phyloP scores from a whole-genome alignment of 441 rosid genomes.

The Erodium trifolium region DNA sequence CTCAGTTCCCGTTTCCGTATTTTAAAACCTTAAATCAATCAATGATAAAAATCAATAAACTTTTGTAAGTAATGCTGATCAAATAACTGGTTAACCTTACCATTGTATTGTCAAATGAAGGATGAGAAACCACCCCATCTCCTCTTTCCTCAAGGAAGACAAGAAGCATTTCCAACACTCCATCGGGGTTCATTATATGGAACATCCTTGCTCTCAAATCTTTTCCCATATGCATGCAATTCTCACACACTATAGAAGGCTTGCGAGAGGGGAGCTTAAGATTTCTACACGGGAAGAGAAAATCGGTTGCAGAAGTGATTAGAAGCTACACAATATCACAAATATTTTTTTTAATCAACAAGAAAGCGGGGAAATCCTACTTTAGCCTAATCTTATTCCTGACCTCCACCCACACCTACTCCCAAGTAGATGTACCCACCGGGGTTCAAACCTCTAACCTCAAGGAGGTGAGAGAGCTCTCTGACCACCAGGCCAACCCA shows the following conservation, averaged over 20 bases:
- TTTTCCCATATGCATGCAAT: slow-evolving; percentile 63
- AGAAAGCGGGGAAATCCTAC: too few relatives aligned
- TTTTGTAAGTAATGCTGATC: neutral
- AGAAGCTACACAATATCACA: neutral
- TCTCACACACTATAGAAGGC: slow-evolving; percentile 81
- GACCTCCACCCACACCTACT: too few relatives aligned
- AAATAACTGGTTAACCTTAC: slow-evolving; percentile 25
- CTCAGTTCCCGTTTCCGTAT: too few relatives aligned
- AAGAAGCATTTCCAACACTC: slow-evolving; percentile 70
- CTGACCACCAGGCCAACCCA: too few relatives aligned
- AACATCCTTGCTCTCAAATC: slow-evolving; percentile 78
- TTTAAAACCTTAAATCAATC: too few relatives aligned
- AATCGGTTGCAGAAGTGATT: neutral
- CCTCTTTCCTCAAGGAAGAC: slow-evolving; percentile 77
- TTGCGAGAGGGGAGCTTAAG: slow-evolving; percentile 75
- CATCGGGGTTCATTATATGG: slow-evolving; percentile 81
- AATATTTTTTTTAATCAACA: too few relatives aligned
- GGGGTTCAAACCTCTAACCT: too few relatives aligned
- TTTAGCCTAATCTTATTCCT: too few relatives aligned
- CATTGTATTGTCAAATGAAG: slow-evolving; percentile 35
- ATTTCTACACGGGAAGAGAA: slow-evolving; percentile 30
- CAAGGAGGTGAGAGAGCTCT: too few relatives aligned
- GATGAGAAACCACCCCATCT: slow-evolving; percentile 27
- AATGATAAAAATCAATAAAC: neutral
- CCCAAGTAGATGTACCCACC: too few relatives aligned